These are phyloP conservation scores for Pseudevernia furfuracea DNA, from an alignment of 495 filamentous ascomycete species.

Conservation along the genomic window DNA sequence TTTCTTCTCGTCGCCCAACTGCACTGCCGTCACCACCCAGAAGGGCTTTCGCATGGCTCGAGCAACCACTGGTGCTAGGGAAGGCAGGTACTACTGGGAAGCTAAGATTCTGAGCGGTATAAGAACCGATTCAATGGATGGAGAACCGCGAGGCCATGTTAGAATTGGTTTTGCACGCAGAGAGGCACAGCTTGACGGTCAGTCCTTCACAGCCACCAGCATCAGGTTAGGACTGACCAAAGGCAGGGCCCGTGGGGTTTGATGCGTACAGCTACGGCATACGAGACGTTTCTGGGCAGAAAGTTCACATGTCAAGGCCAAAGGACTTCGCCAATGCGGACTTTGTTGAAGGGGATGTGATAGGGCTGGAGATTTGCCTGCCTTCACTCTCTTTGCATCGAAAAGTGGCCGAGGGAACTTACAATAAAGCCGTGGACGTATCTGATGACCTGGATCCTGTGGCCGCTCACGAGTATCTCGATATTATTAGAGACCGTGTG, in stretches of 20 bases:
- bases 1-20: constrained; percentile 54
- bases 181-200: constrained; percentile 76
- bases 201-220: not conserved
- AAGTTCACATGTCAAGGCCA: constrained; percentile 86
- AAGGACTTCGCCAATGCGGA: constrained; percentile 57
- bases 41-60: constrained; percentile 74
- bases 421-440: constrained; percentile 72
- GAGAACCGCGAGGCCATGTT: constrained; percentile 56
- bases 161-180: constrained; percentile 84
- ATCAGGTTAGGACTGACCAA: not conserved
- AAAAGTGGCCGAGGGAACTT: constrained; percentile 77
- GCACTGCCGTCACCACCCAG: constrained; percentile 56
- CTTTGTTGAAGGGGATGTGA: constrained; percentile 73
- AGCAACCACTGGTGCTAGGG: constrained; percentile 84
- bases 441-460: constrained; percentile 46
- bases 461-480: constrained; percentile 38
- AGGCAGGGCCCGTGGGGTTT: constrained; percentile 69
- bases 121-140: constrained; percentile 26
- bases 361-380: constrained; percentile 86
- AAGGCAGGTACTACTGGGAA: constrained; percentile 91
- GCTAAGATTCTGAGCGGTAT: constrained; percentile 74
- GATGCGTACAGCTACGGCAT: constrained; percentile 96
- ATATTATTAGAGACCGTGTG: constrained; percentile 89
- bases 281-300: constrained; percentile 80
- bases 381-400: constrained; percentile 78